These are phyloP conservation scores for Porodaedalea pini DNA, from an alignment of 1,284 basidiomycete genomes.

Conservation along the genomic window DNA sequence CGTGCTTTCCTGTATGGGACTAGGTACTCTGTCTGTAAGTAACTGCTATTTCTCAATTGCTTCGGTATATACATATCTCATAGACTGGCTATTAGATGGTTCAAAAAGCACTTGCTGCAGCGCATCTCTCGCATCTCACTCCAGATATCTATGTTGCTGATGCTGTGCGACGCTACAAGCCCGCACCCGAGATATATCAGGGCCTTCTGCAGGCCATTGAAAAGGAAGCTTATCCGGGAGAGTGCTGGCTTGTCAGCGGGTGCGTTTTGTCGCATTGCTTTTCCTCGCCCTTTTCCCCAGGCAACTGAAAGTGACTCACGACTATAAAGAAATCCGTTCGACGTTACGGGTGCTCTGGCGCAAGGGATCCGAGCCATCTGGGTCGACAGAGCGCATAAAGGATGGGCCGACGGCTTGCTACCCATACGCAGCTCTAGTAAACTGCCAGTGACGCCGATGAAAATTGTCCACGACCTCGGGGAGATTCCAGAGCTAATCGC, in stretches of 20 bases:
- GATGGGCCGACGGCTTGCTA: conserved; percentile 30
- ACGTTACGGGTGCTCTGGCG: conserved; percentile 32
- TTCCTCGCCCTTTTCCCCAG: background rate
- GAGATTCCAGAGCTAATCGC: conserved; percentile 20
- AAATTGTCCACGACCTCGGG: conserved; percentile 24
- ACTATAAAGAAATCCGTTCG: conserved; percentile 34
- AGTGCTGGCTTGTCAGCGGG: conserved; percentile 35
- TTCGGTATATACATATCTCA: no score
- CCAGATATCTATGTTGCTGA: conserved; percentile 26
- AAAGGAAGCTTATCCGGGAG: conserved; percentile 18
- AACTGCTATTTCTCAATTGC: background rate
- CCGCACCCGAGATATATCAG: conserved; percentile 28
- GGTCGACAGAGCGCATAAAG: conserved; percentile 30
- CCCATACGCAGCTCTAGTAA: conserved; percentile 2
- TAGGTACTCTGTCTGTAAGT: conserved; percentile 3
- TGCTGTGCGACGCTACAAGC: conserved; percentile 29
- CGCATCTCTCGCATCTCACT: conserved; percentile 17
- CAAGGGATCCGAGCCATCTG: conserved; percentile 32
- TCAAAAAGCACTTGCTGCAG: conserved; percentile 24
- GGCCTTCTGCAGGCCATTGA: conserved; percentile 26
- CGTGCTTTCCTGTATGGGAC: background rate
- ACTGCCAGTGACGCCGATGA: conserved; percentile 20
- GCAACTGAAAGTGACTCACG: no score
- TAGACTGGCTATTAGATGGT: conserved; percentile 28
- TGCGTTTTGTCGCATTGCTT: no score